Evolutionary conservation across 768 basidiomycete genomes (phyloP), one percentile per base, ranked within the genome.

Genomic region (Phylloporus arenicola): DNA sequence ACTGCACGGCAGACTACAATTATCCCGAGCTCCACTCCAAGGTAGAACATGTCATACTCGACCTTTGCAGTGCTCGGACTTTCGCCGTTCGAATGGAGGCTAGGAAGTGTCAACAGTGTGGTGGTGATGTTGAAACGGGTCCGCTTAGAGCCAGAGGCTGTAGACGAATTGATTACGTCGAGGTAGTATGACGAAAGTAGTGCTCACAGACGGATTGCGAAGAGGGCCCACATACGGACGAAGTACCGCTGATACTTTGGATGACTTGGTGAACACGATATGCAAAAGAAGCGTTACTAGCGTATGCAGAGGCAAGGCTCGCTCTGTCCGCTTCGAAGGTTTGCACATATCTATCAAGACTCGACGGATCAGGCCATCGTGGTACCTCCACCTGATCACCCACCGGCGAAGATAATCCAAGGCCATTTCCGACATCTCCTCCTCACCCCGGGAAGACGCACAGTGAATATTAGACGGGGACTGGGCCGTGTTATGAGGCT

Each of bases 241-340:
- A 38, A 10, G 30, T 8, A 1, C 29, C 51, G 8, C 19, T 19
- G 13, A 25, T 34, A 38, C 43, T 42, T 52, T 41, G 48, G 16
- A 27, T 22, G 12, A 48, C 34, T 39, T 49, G 44, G 37, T 67
- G 58, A 24, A 44, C 51, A 48, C 64, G 62, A 50, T 59, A 70
- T 37, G 58, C 61, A 22, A 70, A 69, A 37, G 64, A 64, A n/a
- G 65, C 64, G 7, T 56, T 54, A 31, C 57, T 49, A 41, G 58
- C 59, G 43, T 68, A 68, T 14, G 67, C 67, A 34, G 68, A 63
- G 29, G 67, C 67, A 44, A 68, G 67, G 46, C 57, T 62, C 39
- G 61, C 58, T 31, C 67, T 66, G 43, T 70, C 67, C 16, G 40
- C 31, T 46, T 68, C 67, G 45, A 68, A 68, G 4, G 53, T 67